Conservation (phyloP, 2,329 filamentous ascomycete genomes). For the Moelleriella libera region DNA sequence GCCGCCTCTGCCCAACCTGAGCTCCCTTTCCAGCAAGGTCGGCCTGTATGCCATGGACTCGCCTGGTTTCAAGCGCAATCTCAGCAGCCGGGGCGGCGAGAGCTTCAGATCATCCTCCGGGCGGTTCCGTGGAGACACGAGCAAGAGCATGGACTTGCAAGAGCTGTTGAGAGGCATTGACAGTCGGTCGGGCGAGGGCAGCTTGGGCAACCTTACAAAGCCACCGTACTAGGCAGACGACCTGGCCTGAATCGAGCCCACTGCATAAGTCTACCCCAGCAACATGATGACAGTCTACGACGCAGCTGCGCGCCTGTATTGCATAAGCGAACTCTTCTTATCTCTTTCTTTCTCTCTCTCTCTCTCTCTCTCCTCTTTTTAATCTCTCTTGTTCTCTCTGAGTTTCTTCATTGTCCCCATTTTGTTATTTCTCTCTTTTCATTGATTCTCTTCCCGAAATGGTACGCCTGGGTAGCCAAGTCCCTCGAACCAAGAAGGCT, state of each 20-base stretch:
- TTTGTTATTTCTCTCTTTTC: no score
- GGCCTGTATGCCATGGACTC: constrained; percentile 6
- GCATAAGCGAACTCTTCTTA: no score
- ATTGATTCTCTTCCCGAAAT: no score
- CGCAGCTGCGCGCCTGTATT: no score
- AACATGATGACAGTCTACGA: no score
- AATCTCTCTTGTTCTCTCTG: no score
- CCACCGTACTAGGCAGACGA: constrained; percentile 30
- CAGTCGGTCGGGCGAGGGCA: constrained; percentile 29
- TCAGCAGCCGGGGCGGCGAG: constrained; percentile 28
- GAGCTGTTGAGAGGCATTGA: constrained; percentile 37
- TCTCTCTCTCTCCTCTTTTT: no score
- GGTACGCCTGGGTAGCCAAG: no score
- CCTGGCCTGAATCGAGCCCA: not conserved
- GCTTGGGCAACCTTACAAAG: constrained; percentile 28
- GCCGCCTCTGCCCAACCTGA: constrained; percentile 34
- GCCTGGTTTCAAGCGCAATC: constrained; percentile 12
- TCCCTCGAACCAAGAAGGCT: no score
- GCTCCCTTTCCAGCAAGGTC: constrained; percentile 14
- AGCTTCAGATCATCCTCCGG: constrained; percentile 19
- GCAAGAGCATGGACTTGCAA: constrained; percentile 29
- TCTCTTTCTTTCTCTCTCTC: no score
- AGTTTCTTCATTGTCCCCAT: no score
- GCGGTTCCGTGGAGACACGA: constrained; percentile 16
- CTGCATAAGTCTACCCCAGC: not conserved